phyloP scores from a whole-genome alignment of 2,329 filamentous ascomycete genomes.

The Chaetomium olivaceum region DNA sequence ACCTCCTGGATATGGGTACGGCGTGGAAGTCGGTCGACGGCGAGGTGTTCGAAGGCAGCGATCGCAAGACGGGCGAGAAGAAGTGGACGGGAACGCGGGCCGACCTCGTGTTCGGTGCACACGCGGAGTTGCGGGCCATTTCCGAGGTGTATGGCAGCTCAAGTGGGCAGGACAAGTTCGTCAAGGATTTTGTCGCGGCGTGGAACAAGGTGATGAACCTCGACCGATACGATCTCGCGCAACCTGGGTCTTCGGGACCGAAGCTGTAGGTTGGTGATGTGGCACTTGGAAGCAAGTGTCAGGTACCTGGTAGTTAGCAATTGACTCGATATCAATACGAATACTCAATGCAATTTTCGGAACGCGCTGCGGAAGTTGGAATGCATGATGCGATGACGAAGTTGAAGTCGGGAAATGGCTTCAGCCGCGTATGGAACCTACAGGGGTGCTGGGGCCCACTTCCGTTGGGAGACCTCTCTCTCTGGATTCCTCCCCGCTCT shows the following conservation, averaged over 20 bases:
- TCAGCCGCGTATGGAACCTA: neutral
- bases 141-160: slow-evolving; percentile 67
- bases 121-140: slow-evolving; percentile 70
- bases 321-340: neutral
- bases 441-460: neutral
- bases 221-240: slow-evolving; percentile 65
- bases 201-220: slow-evolving; percentile 77
- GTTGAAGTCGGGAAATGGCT: neutral
- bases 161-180: slow-evolving; percentile 64
- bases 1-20: slow-evolving; percentile 68
- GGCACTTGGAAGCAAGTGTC: neutral
- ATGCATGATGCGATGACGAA: neutral
- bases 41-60: slow-evolving; percentile 63
- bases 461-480: no score
- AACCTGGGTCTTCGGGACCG: slow-evolving; percentile 5
- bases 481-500: no score
- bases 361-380: neutral
- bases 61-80: slow-evolving; percentile 66
- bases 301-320: neutral
- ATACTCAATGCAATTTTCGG: neutral
- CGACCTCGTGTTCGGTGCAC: slow-evolving; percentile 71
- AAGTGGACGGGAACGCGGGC: slow-evolving; percentile 71
- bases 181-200: slow-evolving; percentile 69
- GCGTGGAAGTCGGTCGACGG: slow-evolving; percentile 60
- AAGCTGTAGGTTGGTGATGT: slow-evolving; percentile 30